Percentiles rank a stretch among this genome's conserved stretches.
phyloP scores from a whole-genome alignment of 2,329 filamentous ascomycete species.

The Xylariaceae sp. region DNA sequence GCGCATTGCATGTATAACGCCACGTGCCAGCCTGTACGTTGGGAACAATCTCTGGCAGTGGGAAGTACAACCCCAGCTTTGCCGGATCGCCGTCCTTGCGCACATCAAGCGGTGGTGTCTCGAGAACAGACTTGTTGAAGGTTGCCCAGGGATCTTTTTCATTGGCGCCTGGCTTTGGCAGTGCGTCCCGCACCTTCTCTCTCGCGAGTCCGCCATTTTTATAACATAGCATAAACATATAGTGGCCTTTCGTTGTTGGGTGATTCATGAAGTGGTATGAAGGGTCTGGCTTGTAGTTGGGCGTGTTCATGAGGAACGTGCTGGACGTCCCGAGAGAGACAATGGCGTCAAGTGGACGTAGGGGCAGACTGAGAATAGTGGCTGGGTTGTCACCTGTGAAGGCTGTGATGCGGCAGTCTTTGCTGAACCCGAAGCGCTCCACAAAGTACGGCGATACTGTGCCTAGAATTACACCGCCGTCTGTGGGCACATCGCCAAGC shows the following conservation, averaged over 20 bases:
- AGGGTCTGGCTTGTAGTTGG: conserved; percentile 87
- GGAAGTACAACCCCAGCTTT: conserved; percentile 93
- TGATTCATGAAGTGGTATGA: conserved; percentile 99
- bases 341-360: conserved; percentile 89
- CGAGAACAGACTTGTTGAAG: conserved; percentile 78
- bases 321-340: conserved; percentile 94
- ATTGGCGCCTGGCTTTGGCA: conserved; percentile 60
- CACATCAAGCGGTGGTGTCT: conserved; percentile 73
- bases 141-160: conserved; percentile 68
- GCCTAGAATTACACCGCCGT: conserved; percentile 83
- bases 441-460: conserved; percentile 80
- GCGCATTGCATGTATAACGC: conserved; percentile 72
- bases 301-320: conserved; percentile 96
- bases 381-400: conserved; percentile 97
- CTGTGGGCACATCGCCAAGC: conserved; percentile 79
- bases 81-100: conserved; percentile 62
- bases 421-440: conserved; percentile 75
- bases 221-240: conserved; percentile 99
- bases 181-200: conserved; percentile 83
- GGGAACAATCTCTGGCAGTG: conserved; percentile 92
- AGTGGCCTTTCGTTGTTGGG: conserved; percentile 85
- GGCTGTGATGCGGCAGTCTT: conserved; percentile 77
- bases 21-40: conserved; percentile 87
- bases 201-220: conserved; percentile 96
- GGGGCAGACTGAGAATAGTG: conserved; percentile 88